Evolutionary conservation across 345 rosid species (phyloP), one percentile per base, ranked within the genome.

Genomic region (Aquilaria malaccensis): DNA sequence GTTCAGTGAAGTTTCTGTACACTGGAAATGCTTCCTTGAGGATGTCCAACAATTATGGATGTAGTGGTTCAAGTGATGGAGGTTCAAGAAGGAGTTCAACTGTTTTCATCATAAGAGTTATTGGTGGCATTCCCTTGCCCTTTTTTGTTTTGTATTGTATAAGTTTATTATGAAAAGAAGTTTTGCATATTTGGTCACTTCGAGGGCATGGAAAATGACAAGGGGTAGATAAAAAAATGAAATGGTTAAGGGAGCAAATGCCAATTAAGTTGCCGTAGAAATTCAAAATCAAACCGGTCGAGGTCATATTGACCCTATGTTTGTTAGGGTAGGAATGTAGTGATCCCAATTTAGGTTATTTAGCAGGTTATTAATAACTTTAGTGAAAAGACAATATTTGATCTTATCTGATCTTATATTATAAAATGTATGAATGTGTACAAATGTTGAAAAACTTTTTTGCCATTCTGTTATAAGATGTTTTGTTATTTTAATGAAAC

Each of bases 321-420:
- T 62, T 76, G 77, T 22, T 86, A 83, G 61, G 91, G 77, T 50
- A 89, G 87, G 60, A 85, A 79, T 66, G 83, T 76, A 47, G 70
- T 74, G 1, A 83, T 92, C 70, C 76, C 97, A 0, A 81, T 89
- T 33, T 76, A 92, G 61, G 85, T 92, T 41, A 79, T 92, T 31
- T 72, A 77, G 11, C 83, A 87, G 59, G 95, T 86, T 59, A 92
- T 96, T 0, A 65, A 81, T 55, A 81, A 89, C 65, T 92, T 92
- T 72, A 81, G 78, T 4, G 89, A 22, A 22, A 83, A 62, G 70
- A 75, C 7, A 89, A 83, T 58, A 68, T 92, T 53, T 62, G 22
- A 22, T 22, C 22, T 22, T 22, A 22, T 22, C 22, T 22, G 1
- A 22, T 22, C 22, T 22, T 22, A 22, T 22, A 22, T 22, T 22